These are phyloP conservation scores for Aspergillus ibericus DNA, from an alignment of 2,329 filamentous ascomycete species.

Conservation along the genomic window DNA sequence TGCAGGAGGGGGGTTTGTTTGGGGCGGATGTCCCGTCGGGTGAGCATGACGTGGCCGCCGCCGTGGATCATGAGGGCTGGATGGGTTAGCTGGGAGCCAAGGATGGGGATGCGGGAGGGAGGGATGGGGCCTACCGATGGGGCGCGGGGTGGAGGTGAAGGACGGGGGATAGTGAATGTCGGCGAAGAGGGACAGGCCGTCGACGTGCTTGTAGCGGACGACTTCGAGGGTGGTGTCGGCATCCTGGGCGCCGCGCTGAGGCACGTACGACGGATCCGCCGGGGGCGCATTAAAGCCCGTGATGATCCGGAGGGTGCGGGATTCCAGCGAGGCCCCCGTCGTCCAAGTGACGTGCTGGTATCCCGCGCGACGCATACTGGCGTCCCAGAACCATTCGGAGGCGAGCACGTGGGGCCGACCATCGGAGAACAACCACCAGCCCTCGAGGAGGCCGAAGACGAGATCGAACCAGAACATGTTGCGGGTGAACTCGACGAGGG, in stretches of 20 bases:
- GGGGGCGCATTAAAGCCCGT: too few relatives aligned
- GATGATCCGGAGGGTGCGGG: too few relatives aligned
- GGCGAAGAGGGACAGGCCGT: background rate
- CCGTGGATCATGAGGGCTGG: slow-evolving; percentile 23
- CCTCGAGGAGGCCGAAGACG: slow-evolving; percentile 35
- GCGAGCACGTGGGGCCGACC: slow-evolving; percentile 29
- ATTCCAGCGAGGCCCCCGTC: too few relatives aligned
- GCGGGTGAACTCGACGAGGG: slow-evolving; percentile 32
- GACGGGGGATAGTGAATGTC: too few relatives aligned
- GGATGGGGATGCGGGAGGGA: too few relatives aligned
- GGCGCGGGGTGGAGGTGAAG: too few relatives aligned
- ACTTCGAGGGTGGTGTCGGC: too few relatives aligned
- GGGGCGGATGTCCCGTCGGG: slow-evolving; percentile 8
- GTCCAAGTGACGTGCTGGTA: slow-evolving; percentile 36
- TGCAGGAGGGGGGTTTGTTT: slow-evolving; percentile 43
- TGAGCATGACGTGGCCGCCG: slow-evolving; percentile 14
- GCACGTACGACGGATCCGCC: too few relatives aligned
- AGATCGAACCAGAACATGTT: slow-evolving; percentile 30
- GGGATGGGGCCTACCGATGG: background rate
- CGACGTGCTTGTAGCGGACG: background rate
- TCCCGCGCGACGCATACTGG: slow-evolving; percentile 24
- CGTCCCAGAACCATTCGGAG: slow-evolving; percentile 21
- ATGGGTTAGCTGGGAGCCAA: too few relatives aligned
- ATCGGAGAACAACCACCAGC: slow-evolving; percentile 41
- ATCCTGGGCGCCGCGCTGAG: too few relatives aligned